Conservation (phyloP, 768 basidiomycete species). For the Pleurotus eryngii region DNA sequence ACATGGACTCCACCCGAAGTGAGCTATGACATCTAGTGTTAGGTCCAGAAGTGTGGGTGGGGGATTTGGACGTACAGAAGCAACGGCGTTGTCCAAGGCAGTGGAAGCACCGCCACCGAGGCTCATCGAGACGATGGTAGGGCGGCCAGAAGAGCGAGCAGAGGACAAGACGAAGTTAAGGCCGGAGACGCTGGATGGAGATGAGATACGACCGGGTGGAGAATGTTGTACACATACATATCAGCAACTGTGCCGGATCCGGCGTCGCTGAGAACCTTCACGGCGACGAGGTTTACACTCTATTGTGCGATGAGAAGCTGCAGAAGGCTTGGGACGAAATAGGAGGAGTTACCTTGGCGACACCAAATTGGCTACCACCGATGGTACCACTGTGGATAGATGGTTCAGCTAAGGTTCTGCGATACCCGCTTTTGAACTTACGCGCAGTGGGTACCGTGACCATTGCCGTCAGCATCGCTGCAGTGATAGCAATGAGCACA, state of each 20-base stretch:
- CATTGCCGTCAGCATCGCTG: constrained; percentile 32
- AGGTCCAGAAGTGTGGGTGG: neutral
- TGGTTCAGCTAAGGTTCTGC: neutral
- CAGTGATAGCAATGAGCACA: neutral
- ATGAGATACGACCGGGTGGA: neutral
- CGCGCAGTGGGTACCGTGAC: constrained; percentile 41
- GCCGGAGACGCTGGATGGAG: constrained; percentile 22
- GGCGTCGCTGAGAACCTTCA: constrained; percentile 37
- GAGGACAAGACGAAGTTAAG: constrained; percentile 27
- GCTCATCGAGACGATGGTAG: constrained; percentile 34
- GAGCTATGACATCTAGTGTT: constrained; percentile 16
- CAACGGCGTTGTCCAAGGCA: constrained; percentile 30
- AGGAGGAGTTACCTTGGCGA: constrained; percentile 23
- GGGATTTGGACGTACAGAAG: constrained; percentile 11
- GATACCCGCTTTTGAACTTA: constrained; percentile 12
- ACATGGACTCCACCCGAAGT: constrained; percentile 28
- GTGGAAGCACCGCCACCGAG: constrained; percentile 27
- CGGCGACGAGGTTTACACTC: constrained; percentile 32
- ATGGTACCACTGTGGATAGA: constrained; percentile 24
- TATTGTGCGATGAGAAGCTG: constrained; percentile 8
- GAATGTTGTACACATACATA: constrained; percentile 17
- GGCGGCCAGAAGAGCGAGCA: constrained; percentile 18
- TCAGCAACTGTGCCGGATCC: constrained; percentile 22
- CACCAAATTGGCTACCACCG: constrained; percentile 30
- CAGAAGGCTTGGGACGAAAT: neutral